Evolutionary conservation across 495 filamentous ascomycete genomes (phyloP).

Genomic region (Neurospora tetraspora): DNA sequence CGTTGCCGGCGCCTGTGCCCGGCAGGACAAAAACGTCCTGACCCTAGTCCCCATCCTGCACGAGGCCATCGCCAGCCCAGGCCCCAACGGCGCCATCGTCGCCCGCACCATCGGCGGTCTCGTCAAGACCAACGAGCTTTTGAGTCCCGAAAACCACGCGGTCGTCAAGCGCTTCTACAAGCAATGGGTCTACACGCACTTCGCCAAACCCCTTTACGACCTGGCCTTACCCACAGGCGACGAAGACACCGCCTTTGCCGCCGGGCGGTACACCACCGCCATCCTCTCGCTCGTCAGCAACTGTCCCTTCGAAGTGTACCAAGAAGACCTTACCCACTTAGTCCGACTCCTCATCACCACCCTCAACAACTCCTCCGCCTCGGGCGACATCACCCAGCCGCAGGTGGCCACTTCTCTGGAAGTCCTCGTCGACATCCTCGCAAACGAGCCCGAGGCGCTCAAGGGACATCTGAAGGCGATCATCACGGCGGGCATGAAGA

Average conservation of each 20-base stretch:
- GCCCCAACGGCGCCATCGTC: conserved; percentile 15
- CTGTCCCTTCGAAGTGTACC: conserved; percentile 30
- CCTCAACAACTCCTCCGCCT: conserved; percentile 5
- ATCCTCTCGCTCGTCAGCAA: conserved; percentile 30
- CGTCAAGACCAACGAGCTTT: conserved; percentile 13
- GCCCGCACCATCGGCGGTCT: conserved; percentile 21
- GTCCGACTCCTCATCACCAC: conserved; percentile 30
- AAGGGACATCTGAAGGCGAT: conserved; percentile 27
- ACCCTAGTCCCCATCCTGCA: conserved; percentile 11
- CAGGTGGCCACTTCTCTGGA: conserved; percentile 23
- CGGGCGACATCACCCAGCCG: conserved; percentile 9
- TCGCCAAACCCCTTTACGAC: conserved; percentile 19
- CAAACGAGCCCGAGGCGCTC: conserved; percentile 24
- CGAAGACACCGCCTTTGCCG: background rate
- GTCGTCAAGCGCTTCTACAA: conserved; percentile 22
- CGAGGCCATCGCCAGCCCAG: conserved; percentile 7
- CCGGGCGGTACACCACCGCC: conserved; percentile 18
- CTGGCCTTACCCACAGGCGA: conserved; percentile 13
- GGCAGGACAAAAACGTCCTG: conserved; percentile 18
- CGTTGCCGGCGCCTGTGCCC: conserved; percentile 18
- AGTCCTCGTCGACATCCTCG: conserved; percentile 29
- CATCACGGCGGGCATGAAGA: conserved; percentile 19
- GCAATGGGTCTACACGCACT: conserved; percentile 23
- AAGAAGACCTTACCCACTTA: conserved; percentile 26
- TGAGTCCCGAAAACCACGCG: conserved; percentile 21